phyloP scores from a whole-genome alignment of 345 rosid species.

The Garcia nutans region DNA sequence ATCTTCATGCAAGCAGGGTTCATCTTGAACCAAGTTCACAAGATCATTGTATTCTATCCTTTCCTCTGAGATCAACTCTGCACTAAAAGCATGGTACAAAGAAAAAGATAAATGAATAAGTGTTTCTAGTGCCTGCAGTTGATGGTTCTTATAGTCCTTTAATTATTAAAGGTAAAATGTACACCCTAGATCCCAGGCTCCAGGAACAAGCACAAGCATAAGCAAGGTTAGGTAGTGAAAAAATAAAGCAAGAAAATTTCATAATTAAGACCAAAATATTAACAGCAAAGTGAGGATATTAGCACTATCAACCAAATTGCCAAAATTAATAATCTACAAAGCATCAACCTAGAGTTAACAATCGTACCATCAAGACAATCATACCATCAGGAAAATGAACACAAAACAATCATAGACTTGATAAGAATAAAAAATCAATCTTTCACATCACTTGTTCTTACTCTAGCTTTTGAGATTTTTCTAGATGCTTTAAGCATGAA shows the following conservation, averaged over 20 bases:
- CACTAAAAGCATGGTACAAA: slow-evolving; percentile 46
- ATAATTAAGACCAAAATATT: not conserved
- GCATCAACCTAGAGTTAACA: not conserved
- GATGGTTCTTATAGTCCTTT: not conserved
- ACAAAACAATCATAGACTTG: too few relatives aligned
- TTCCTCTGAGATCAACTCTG: slow-evolving; percentile 72
- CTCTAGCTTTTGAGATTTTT: too few relatives aligned
- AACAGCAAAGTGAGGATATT: not conserved
- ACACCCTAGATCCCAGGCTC: not conserved
- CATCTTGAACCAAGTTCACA: slow-evolving; percentile 45
- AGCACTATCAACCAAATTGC: not conserved
- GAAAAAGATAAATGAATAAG: not conserved
- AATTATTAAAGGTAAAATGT: not conserved
- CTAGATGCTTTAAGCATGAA: too few relatives aligned
- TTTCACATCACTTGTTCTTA: too few relatives aligned
- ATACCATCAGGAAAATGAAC: too few relatives aligned
- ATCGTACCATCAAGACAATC: too few relatives aligned
- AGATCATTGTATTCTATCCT: slow-evolving; percentile 91
- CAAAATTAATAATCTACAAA: not conserved
- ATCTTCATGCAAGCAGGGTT: slow-evolving; percentile 23
- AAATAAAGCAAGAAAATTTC: not conserved
- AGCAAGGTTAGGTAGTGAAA: too few relatives aligned
- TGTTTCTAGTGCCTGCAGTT: not conserved
- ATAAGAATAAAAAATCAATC: too few relatives aligned
- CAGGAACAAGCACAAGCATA: not conserved